Base-by-base conservation (phyloP, 1,284 basidiomycete genomes). In the Boletus smithii region DNA sequence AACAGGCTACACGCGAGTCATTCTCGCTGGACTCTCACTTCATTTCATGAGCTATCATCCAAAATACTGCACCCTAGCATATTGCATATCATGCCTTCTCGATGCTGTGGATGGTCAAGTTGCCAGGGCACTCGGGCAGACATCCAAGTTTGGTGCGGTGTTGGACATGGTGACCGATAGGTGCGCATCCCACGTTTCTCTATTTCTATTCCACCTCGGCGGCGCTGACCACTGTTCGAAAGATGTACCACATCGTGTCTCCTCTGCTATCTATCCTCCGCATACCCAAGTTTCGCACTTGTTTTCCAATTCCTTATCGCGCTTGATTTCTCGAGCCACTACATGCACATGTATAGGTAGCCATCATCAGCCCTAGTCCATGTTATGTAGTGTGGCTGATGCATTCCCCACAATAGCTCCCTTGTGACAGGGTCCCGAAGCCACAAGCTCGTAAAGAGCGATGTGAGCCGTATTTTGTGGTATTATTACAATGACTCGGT, bases 131-230 rank as follows among this genome's bases (percentile, higher is more conserved):
- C 72, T 97, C 29, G 84, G 84, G 7, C 95, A 99, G 70, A 85
- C 91, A 16, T 93, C 90, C 50, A 95, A 95, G 71, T 98, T 99
- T 68, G 97, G 97, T 32, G 95, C 94, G 4, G 95, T 99, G 32
- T 73, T 99, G 59, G 97, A 99, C 70, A 99, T 99, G 97, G 95
- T 99, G 46, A 99, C 97, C n/a, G 95, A 99, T 69, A 78, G 95
- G 91, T 95, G 54, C 70, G 46, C 32, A 29, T 20, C 36, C 10
- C 17, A 36, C 35, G 9, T 36, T 17, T n/a, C 23, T 36, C 16
- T 45, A 26, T 23, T 17, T 26, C 22, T 20, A 14, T n/a, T 30
- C 29, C 27, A 20, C 23, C 22, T 17, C 7, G 6, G 8, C 18
- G n/a, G 30, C 4, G 10, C 44, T 46, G 24, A 53, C 50, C 41